Evolutionary conservation across 2,329 filamentous ascomycete genomes (phyloP).

Genomic region (Phaeosphaeriaceae sp.): DNA sequence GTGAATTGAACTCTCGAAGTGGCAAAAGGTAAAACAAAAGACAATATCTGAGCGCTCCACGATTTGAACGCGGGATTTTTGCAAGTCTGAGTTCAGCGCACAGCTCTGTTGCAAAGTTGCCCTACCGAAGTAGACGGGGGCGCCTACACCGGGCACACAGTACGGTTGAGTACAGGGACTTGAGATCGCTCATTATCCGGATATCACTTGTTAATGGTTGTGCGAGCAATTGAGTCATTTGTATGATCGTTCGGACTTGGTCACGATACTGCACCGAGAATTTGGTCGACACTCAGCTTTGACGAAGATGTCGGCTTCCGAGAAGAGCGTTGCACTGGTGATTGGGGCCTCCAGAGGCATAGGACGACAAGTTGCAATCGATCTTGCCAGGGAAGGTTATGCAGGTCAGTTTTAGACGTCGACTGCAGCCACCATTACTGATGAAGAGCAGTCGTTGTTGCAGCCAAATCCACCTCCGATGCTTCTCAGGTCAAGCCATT

Average conservation of each 20-base stretch:
- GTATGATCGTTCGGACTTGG: background rate
- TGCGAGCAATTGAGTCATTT: background rate
- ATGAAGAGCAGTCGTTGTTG: slow-evolving; percentile 71
- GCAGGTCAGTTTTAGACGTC: slow-evolving; percentile 58
- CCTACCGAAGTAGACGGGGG: no score
- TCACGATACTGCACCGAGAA: background rate
- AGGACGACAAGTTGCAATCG: slow-evolving; percentile 80
- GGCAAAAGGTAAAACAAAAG: background rate
- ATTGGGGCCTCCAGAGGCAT: slow-evolving; percentile 82
- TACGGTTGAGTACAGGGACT: background rate
- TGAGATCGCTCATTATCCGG: no score
- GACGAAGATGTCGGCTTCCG: slow-evolving; percentile 18
- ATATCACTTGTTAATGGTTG: background rate
- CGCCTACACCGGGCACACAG: background rate
- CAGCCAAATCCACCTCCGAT: slow-evolving; percentile 77
- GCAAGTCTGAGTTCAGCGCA: background rate
- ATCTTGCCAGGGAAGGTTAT: slow-evolving; percentile 76
- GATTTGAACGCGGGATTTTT: background rate
- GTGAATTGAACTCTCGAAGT: background rate
- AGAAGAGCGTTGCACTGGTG: slow-evolving; percentile 70
- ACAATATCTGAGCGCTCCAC: background rate
- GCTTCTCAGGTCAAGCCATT: slow-evolving; percentile 65
- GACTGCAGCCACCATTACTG: slow-evolving; percentile 2
- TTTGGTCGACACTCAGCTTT: background rate
- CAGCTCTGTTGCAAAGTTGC: no score